Evolutionary conservation across 192 early-diverging fungal species (phyloP), one percentile per base, ranked within the genome.

Genomic region (Podila verticillata): DNA sequence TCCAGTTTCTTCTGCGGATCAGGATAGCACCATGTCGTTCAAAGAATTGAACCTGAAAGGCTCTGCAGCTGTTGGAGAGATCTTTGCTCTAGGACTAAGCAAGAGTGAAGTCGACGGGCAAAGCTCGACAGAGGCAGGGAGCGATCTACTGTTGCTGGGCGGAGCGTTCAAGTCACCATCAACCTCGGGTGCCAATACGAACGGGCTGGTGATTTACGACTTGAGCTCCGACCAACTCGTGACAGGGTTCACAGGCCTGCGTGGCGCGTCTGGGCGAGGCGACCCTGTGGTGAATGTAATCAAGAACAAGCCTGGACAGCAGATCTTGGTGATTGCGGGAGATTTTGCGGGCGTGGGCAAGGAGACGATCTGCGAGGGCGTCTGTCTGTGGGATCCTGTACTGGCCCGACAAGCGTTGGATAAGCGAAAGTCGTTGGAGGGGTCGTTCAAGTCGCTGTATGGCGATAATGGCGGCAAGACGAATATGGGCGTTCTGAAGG

Each of bases 211-310:
- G 26, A 22, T 79, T 22, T 79, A 67, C 28, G 75, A 79, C 28
- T 26, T 79, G 28, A 36, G 12, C 9, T n/a, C 48, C 2, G 58
- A 65, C 5, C 68, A 67, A 7, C 59, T 67, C 6, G 59, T 79
- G 20, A 29, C 69, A 17, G 48, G 64, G 28, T 57, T 71, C 26
- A 57, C 75, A 13, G 34, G 48, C 3, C 24, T 79, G 49, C 35
- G 49, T 3, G 75, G 64, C 3, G 54, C 34, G 0, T 6, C 60
- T 17, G 48, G 34, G 8, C 30, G 15, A 48, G 49, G 57, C 0
- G 60, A 67, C 15, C 75, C 75, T 1, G 65, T 72, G 1, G 49
- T 79, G 19, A 32, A 67, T 4, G 75, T 79, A n/a, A 79, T 79
- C 34, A 79, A 79, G 44, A 47, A 35, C 36, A 64, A 36, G 1